Evolutionary conservation across 148 eudicot genomes (phyloP).

Genomic region (Rheum nobile): DNA sequence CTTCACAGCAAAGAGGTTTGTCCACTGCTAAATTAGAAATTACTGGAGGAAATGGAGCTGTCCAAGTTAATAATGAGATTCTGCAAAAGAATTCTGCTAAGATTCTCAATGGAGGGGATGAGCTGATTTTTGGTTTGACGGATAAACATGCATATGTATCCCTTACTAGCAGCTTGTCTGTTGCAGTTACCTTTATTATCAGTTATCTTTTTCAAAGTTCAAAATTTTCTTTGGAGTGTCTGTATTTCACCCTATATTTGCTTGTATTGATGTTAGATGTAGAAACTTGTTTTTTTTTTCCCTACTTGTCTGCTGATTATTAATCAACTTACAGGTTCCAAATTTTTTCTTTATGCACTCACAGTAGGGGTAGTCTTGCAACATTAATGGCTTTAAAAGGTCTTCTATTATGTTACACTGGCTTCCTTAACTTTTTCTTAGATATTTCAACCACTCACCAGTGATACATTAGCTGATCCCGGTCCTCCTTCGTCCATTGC

Average conservation of each 20-base stretch:
- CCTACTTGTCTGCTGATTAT: neutral
- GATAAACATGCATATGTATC: conserved; percentile 93
- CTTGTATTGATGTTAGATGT: neutral
- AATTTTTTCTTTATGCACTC: too few relatives aligned
- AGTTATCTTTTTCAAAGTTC: neutral
- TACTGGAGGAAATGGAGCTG: conserved; percentile 65
- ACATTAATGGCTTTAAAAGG: neutral
- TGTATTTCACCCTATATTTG: neutral
- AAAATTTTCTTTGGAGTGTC: neutral
- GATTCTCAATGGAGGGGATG: conserved; percentile 67
- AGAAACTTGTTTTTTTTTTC: neutral
- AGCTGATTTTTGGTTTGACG: conserved; percentile 54
- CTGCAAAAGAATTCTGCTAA: conserved; percentile 44
- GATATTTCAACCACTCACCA: conserved; percentile 66
- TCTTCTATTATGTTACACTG: neutral
- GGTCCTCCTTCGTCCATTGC: conserved; percentile 42
- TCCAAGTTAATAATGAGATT: conserved; percentile 56
- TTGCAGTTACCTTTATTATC: neutral
- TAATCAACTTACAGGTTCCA: too few relatives aligned
- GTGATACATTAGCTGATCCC: conserved; percentile 31
- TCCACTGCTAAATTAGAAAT: conserved; percentile 53
- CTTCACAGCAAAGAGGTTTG: conserved; percentile 36
- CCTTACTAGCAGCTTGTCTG: conserved; percentile 15
- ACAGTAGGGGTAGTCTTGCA: neutral
- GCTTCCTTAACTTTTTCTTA: conserved; percentile 35